Percentiles rank a stretch among this genome's conserved stretches.
phyloP scores from a whole-genome alignment of 2,329 filamentous ascomycete genomes.

The Colletotrichum kahawae region DNA sequence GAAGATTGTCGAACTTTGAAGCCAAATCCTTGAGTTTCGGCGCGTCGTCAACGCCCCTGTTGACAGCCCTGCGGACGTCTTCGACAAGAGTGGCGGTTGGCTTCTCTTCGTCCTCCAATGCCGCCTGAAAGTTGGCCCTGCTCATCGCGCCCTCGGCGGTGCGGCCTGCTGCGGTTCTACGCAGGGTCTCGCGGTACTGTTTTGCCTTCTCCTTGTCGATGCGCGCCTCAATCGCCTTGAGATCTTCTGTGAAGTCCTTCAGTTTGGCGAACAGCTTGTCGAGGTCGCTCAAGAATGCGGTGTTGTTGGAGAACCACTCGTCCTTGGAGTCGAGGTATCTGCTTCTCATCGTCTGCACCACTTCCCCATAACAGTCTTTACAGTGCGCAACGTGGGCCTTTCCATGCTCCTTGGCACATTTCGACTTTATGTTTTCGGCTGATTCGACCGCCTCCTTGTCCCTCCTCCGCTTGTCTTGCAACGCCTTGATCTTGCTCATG shows the following conservation, averaged over 20 bases:
- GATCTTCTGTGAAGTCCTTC: conserved; percentile 44
- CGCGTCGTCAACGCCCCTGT: not conserved
- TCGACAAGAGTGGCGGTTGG: not conserved
- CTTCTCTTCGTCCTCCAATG: conserved; percentile 12
- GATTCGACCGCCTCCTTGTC: conserved; percentile 34
- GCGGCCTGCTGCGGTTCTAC: conserved; percentile 19
- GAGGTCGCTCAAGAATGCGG: conserved; percentile 54
- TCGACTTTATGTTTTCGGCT: conserved; percentile 44
- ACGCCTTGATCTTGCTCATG: not conserved
- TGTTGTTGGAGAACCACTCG: conserved; percentile 59
- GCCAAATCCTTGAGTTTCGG: conserved; percentile 11
- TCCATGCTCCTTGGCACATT: conserved; percentile 48
- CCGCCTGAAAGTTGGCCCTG: not conserved
- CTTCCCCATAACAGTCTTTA: conserved; percentile 50
- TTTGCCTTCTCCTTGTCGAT: conserved; percentile 56
- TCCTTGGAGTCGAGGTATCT: conserved; percentile 39
- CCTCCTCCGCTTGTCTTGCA: conserved; percentile 3
- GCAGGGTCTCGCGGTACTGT: conserved; percentile 52
- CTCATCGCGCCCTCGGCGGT: conserved; percentile 17
- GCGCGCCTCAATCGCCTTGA: conserved; percentile 53
- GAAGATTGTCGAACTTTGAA: conserved; percentile 13
- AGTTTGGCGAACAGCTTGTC: conserved; percentile 54
- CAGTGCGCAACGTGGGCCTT: conserved; percentile 51
- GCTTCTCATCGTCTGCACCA: conserved; percentile 50
- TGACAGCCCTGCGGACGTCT: conserved; percentile 5